These are phyloP conservation scores for Cunninghamia lanceolata DNA, from an alignment of 75 land plant genomes.

Conservation along the genomic window DNA sequence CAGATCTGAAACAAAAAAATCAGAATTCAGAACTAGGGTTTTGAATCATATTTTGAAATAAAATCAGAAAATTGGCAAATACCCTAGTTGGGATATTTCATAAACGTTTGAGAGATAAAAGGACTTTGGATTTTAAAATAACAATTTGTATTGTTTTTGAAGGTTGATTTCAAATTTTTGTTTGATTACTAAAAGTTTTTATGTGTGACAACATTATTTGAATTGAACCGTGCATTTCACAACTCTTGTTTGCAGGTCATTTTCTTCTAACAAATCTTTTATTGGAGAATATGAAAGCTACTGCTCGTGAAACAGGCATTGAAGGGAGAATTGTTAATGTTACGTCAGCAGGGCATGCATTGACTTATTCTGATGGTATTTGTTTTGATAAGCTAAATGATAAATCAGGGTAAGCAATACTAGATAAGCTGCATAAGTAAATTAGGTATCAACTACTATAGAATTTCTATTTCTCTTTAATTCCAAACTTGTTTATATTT, in stretches of 20 bases:
- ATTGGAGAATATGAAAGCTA: constrained; percentile 54
- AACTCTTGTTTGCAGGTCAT: constrained; percentile 48
- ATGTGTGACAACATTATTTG: not conserved
- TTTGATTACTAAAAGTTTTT: not conserved
- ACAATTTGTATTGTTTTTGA: not conserved
- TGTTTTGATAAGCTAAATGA: constrained; percentile 60
- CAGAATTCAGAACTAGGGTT: too few relatives aligned
- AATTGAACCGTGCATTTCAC: not conserved
- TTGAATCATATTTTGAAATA: too few relatives aligned
- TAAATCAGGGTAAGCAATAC: too few relatives aligned
- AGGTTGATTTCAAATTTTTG: not conserved
- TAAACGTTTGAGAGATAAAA: not conserved
- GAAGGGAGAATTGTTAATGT: constrained; percentile 71
- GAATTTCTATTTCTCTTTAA: not conserved
- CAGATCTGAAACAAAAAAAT: too few relatives aligned
- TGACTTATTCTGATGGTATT: constrained; percentile 44
- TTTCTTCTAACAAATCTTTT: constrained; percentile 76
- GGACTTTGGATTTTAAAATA: not conserved
- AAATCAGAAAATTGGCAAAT: too few relatives aligned
- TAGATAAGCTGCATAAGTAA: too few relatives aligned
- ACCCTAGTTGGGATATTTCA: too few relatives aligned
- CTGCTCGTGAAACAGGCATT: constrained; percentile 43
- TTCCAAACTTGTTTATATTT: not conserved
- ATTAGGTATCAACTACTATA: too few relatives aligned
- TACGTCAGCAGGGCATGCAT: constrained; percentile 46